Base-by-base conservation (phyloP, 2,329 filamentous ascomycete genomes). In the Alternaria triticina region DNA sequence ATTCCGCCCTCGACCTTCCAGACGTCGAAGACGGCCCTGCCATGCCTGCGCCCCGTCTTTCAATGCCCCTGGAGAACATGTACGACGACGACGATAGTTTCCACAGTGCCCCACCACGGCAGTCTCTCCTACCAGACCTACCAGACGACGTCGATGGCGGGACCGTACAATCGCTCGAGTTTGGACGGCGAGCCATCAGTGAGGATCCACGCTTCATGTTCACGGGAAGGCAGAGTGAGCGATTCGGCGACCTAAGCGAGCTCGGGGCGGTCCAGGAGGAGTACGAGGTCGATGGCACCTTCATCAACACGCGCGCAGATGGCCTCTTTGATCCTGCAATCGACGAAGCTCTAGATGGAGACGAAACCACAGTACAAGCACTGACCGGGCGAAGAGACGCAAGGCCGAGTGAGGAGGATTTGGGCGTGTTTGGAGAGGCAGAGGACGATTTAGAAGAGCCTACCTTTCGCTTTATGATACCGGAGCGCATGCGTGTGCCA, bases 161-260 rank as follows among this genome's bases (percentile, higher is more conserved):
- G 5, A 85, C 83, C 5, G 81, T 83, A n/a, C 83, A 84, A 1
- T 85, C 84, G 4, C 79, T 85, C 13, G 83, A 85, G 23, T 83
- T 85, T 8, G 83, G 77, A 40, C 70, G 79, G 44, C 76, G 79
- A 61, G 79, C 79, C 1, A 61, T 78, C 22, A 79, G 77, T 49
- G 79, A 81, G 57, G 78, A 80, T 52, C 79, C 77, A 7, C 70
- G 76, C 12, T 80, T 50, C 77, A 82, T 74, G 74, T 84, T 63
- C 80, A 80, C 17, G 62, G 81, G 82, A 62, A 83, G 84, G 62
- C 72, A 85, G 51, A 87, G 84, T 68, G 86, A 86, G 61, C 79
- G 83, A 59, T 87, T 87, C 67, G 83, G 78, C 1, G 84, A 85
- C 58, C 65, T 83, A 50, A 83, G 81, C 17, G 79, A 80, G 30